Evolutionary conservation across 1,284 basidiomycete species (phyloP).

Genomic region (Trichosporon faecale): DNA sequence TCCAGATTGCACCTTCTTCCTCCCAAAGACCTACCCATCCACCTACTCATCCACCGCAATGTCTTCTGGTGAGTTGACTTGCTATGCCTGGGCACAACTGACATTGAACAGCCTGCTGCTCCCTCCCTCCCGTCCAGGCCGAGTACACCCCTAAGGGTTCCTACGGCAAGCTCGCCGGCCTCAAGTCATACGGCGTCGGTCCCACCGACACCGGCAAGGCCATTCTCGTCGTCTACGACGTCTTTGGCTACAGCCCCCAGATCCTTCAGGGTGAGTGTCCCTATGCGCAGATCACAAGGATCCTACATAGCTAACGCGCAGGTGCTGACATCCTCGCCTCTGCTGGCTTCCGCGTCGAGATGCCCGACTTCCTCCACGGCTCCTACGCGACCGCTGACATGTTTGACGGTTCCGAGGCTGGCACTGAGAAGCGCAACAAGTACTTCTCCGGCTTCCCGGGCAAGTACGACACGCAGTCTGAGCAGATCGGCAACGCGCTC

Average conservation of each 20-base stretch:
- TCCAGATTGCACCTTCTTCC: neutral
- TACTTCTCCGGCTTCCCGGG: constrained; percentile 45
- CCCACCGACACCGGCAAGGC: constrained; percentile 39
- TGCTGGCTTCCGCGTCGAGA: constrained; percentile 50
- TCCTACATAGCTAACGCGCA: constrained; percentile 18
- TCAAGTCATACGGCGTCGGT: constrained; percentile 50
- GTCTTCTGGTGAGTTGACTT: neutral
- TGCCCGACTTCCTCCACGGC: constrained; percentile 54
- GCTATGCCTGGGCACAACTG: neutral
- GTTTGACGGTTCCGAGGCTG: constrained; percentile 35
- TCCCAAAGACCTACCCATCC: neutral
- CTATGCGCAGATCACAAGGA: neutral
- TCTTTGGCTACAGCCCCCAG: constrained; percentile 55
- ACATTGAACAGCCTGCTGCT: constrained; percentile 53
- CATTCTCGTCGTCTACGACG: constrained; percentile 34
- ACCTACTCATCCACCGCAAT: neutral
- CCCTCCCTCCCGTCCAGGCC: constrained; percentile 54
- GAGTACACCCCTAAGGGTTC: constrained; percentile 55
- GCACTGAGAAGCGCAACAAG: constrained; percentile 30
- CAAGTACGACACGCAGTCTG: constrained; percentile 36
- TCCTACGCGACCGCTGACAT: constrained; percentile 45
- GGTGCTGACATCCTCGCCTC: constrained; percentile 51
- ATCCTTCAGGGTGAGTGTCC: constrained; percentile 54
- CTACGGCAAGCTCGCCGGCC: constrained; percentile 46
- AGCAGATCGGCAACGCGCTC: constrained; percentile 40